Conservation (phyloP, 352 stramenopile species). For the Phytophthora macrochlamydospora region DNA sequence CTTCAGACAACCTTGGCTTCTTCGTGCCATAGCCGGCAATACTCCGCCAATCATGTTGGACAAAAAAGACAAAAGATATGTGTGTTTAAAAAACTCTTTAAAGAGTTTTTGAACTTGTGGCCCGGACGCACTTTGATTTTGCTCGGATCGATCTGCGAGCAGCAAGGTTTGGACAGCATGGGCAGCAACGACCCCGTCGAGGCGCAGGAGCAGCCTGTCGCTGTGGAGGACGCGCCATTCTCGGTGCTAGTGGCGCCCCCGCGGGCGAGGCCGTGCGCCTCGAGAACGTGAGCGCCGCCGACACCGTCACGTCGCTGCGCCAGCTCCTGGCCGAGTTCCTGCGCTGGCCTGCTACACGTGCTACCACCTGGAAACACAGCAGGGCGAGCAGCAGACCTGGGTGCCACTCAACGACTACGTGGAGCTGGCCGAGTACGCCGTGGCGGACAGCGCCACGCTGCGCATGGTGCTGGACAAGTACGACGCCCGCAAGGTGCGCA, state of each 20-base stretch:
- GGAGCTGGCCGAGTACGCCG: constrained; percentile 82
- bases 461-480: constrained; percentile 90
- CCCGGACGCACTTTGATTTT: constrained; percentile 21
- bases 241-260: constrained; percentile 64
- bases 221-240: constrained; percentile 54
- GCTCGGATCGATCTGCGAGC: constrained; percentile 14
- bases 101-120: background rate
- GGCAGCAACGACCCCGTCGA: constrained; percentile 39
- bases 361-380: constrained; percentile 78
- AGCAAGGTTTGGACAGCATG: constrained; percentile 21
- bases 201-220: constrained; percentile 19
- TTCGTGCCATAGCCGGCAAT: too few species aligned
- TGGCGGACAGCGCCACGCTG: constrained; percentile 66
- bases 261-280: constrained; percentile 49
- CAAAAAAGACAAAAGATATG: too few species aligned
- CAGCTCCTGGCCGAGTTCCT: constrained; percentile 86
- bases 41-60: too few species aligned
- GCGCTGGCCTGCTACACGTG: constrained; percentile 85
- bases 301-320: constrained; percentile 84
- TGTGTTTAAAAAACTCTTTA: too few species aligned
- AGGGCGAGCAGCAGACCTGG: constrained; percentile 33
- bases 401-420: constrained; percentile 84
- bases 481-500: constrained; percentile 82
- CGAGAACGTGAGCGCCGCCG: constrained; percentile 69
- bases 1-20: too few species aligned